A percentile compares a stretch with the other conserved stretches of the same genome.
Conservation (phyloP, 208 protist species). For the Porcisia deanei region DNA sequence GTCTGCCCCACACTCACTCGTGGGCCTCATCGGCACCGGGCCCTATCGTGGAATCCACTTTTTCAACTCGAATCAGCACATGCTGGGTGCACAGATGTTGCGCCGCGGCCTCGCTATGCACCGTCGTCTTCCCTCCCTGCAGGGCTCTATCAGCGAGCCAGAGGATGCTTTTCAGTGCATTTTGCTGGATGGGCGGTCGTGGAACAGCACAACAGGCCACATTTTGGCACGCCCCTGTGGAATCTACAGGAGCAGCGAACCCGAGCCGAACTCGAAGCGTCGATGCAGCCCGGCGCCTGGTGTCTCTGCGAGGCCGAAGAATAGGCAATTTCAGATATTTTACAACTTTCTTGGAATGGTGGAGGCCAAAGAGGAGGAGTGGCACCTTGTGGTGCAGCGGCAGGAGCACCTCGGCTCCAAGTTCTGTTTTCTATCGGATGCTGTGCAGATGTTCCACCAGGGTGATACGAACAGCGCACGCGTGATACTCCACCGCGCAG, state of each 20-base stretch:
- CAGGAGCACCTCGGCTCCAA: conserved; percentile 48
- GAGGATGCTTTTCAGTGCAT: conserved; percentile 44
- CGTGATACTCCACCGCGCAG: conserved; percentile 21
- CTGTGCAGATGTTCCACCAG: conserved; percentile 60
- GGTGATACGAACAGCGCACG: conserved; percentile 37
- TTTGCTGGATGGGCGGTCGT: conserved; percentile 53
- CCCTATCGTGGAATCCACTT: conserved; percentile 55
- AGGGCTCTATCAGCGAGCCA: neutral
- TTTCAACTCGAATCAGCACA: conserved; percentile 52
- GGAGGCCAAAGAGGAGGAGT: conserved; percentile 63
- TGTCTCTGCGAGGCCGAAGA: neutral
- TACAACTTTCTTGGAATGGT: conserved; percentile 58
- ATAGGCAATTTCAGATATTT: conserved; percentile 36
- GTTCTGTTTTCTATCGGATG: conserved; percentile 57
- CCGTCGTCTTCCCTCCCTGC: conserved; percentile 34
- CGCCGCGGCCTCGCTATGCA: conserved; percentile 45
- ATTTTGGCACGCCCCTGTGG: conserved; percentile 65
- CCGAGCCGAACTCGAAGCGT: neutral
- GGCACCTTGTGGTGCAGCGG: conserved; percentile 67
- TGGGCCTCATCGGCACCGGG: conserved; percentile 52
- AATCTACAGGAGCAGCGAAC: conserved; percentile 15
- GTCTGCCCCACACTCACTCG: conserved; percentile 55
- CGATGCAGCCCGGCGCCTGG: neutral
- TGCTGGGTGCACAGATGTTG: conserved; percentile 41
- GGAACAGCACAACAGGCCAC: conserved; percentile 44